Evolutionary conservation across 371 early-diverging fungal species (phyloP).

Genomic region (Rhizopus sp.): DNA sequence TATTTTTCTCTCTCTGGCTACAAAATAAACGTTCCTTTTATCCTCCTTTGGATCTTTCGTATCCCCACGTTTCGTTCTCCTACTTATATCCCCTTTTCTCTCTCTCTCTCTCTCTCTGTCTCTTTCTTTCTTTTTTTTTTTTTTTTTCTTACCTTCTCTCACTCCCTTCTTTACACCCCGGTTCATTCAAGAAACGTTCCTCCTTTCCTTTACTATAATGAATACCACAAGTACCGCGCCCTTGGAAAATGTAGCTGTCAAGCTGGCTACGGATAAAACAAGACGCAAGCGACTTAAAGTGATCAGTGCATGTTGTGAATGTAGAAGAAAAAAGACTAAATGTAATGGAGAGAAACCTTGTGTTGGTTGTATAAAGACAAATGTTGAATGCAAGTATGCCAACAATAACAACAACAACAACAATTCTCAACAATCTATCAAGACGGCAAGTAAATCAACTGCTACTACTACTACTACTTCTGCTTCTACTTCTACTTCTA

Average conservation of each 20-base stretch:
- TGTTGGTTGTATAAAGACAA: slow-evolving; percentile 39
- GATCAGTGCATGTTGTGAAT: slow-evolving; percentile 32
- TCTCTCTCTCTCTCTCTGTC: slow-evolving; percentile 5
- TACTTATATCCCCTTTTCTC: slow-evolving; percentile 10
- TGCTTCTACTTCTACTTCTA: slow-evolving; percentile 3
- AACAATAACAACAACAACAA: slow-evolving; percentile 24
- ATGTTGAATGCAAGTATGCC: slow-evolving; percentile 41
- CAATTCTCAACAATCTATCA: slow-evolving; percentile 1
- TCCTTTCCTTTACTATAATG: slow-evolving; percentile 9
- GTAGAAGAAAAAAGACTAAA: slow-evolving; percentile 25
- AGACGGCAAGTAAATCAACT: not conserved
- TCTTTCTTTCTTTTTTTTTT: slow-evolving; percentile 5
- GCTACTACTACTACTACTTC: slow-evolving; percentile 8
- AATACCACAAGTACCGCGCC: not conserved
- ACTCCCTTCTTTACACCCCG: slow-evolving; percentile 5
- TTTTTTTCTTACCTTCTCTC: slow-evolving; percentile 10
- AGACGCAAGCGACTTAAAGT: slow-evolving; percentile 48
- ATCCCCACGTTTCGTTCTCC: slow-evolving; percentile 23
- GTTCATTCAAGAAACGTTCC: slow-evolving; percentile 1
- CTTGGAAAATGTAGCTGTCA: slow-evolving; percentile 10
- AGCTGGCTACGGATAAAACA: slow-evolving; percentile 34
- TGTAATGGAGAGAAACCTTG: slow-evolving; percentile 41
- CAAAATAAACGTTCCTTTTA: slow-evolving; percentile 21
- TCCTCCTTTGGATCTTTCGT: slow-evolving; percentile 23
- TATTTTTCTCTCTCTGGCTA: not conserved